Percentiles rank a stretch among this genome's conserved stretches.
Evolutionary conservation across 2,329 filamentous ascomycete species (phyloP).

Genomic region (Colletotrichum tanaceti): DNA sequence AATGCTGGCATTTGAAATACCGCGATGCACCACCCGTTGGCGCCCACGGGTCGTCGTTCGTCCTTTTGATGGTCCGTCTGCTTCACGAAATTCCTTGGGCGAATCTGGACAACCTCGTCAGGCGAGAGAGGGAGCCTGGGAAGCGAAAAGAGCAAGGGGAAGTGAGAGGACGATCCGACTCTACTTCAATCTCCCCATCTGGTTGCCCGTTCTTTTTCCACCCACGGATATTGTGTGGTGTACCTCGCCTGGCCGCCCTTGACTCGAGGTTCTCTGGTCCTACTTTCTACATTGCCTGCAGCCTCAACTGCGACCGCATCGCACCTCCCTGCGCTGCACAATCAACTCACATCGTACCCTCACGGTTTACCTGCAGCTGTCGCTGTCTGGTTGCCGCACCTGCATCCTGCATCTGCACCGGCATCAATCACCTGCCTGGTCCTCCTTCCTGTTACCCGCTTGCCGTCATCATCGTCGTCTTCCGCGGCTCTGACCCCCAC

Average conservation of each 20-base stretch:
- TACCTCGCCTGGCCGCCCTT: background rate
- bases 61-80: conserved; percentile 12
- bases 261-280: background rate
- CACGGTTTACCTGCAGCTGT: background rate
- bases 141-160: conserved; percentile 23
- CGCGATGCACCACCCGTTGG: background rate
- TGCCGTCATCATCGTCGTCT: conserved; percentile 5
- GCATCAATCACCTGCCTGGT: background rate
- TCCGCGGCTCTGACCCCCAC: background rate
- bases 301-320: background rate
- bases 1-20: background rate
- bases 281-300: background rate
- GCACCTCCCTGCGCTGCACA: background rate
- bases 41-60: background rate
- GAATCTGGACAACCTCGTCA: conserved; percentile 14
- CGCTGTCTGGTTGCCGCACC: conserved; percentile 13
- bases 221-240: background rate
- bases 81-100: conserved; percentile 4
- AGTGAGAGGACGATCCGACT: conserved; percentile 13
- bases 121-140: background rate
- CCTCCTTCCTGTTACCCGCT: conserved; percentile 15
- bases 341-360: background rate
- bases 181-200: conserved; percentile 17
- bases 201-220: background rate
- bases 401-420: conserved; percentile 22